phyloP scores from a whole-genome alignment of 2,329 filamentous ascomycete genomes.

The Fusarium veterinarium region DNA sequence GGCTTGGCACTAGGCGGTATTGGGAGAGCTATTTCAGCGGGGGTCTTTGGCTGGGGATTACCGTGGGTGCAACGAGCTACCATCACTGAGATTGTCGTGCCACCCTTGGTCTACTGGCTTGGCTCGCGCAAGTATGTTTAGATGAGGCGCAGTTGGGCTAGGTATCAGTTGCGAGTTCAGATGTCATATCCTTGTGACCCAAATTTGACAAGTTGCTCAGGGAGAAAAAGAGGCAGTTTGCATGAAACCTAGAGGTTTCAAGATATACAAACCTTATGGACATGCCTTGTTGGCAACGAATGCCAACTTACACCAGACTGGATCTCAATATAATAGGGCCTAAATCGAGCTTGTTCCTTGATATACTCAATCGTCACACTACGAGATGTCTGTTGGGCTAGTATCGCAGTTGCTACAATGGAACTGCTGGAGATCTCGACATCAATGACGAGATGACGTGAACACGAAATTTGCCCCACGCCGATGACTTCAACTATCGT shows the following conservation, averaged over 20 bases:
- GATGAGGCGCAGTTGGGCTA: fast-evolving
- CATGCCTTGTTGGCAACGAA: constrained; percentile 51
- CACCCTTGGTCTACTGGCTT: background rate
- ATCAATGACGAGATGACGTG: constrained; percentile 52
- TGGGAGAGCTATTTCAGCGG: background rate
- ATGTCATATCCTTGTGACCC: too few relatives aligned
- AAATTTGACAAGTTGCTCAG: background rate
- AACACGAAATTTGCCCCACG: constrained; percentile 47
- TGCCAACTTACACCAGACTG: too few relatives aligned
- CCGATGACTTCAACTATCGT: constrained; percentile 43
- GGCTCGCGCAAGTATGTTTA: background rate
- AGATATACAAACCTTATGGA: constrained; percentile 38
- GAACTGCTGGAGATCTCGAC: constrained; percentile 34
- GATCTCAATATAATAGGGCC: too few relatives aligned
- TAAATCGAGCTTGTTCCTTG: too few relatives aligned
- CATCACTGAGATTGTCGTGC: background rate
- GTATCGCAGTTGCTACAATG: too few relatives aligned
- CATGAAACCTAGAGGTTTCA: too few relatives aligned
- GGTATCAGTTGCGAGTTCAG: too few relatives aligned
- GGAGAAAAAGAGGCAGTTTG: too few relatives aligned
- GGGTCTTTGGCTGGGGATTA: background rate
- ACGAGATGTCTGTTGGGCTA: too few relatives aligned
- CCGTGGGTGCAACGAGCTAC: background rate
- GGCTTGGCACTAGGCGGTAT: background rate
- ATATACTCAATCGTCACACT: too few relatives aligned